Conservation (phyloP, 306 rosid genomes). For the Corylus americana region DNA sequence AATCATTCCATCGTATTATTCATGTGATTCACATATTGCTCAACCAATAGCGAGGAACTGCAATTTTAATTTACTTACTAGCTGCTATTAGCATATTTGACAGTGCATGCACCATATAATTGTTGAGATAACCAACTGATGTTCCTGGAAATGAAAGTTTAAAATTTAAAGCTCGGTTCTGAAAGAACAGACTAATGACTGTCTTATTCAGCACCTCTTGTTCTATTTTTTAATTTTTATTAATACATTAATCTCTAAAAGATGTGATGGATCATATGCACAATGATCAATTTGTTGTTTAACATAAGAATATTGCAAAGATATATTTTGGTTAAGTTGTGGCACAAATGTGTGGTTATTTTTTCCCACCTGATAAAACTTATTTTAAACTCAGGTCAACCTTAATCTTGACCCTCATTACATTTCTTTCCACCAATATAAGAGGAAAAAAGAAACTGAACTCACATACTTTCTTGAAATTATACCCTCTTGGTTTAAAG, state of each 20-base stretch:
- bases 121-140: neutral
- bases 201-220: neutral
- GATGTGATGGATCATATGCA: no score
- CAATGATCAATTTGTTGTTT: no score
- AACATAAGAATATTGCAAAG: no score
- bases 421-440: neutral
- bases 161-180: neutral
- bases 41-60: neutral
- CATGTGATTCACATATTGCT: neutral
- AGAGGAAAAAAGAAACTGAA: neutral
- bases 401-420: no score
- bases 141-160: neutral
- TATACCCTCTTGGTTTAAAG: neutral
- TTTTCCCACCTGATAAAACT: neutral
- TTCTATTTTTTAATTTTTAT: no score
- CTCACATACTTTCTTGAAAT: neutral
- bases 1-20: neutral
- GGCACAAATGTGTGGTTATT: neutral
- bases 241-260: no score
- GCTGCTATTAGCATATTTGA: neutral
- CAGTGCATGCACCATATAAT: neutral
- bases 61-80: neutral
- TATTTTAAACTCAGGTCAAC: neutral
- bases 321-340: no score
- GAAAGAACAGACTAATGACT: neutral